Conservation (phyloP, 208 protist genomes). For the Leishmania aethiopica region DNA sequence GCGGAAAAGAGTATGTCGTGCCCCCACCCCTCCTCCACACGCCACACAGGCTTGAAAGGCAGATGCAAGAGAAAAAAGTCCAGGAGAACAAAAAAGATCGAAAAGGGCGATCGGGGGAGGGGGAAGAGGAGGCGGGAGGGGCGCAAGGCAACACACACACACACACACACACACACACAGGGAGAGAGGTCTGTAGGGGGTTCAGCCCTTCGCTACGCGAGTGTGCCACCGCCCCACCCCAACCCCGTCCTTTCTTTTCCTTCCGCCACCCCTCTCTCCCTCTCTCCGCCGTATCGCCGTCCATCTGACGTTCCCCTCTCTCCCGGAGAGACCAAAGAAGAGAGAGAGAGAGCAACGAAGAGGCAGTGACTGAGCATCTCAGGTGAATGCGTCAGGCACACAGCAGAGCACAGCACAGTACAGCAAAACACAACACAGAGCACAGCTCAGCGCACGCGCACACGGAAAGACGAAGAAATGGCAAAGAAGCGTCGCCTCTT, state of each 20-base stretch:
- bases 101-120: neutral
- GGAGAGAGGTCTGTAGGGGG: neutral
- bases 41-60: neutral
- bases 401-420: neutral
- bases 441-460: neutral
- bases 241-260: too few relatives aligned
- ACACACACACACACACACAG: neutral
- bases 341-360: neutral
- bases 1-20: neutral
- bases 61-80: neutral
- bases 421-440: neutral
- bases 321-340: neutral
- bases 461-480: neutral
- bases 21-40: too few relatives aligned
- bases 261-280: neutral
- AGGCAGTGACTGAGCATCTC: neutral
- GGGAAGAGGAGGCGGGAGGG: too few relatives aligned
- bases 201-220: neutral
- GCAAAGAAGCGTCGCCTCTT: neutral
- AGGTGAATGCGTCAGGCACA: neutral
- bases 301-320: neutral
- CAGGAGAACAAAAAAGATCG: neutral
- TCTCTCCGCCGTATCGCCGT: neutral
- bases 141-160: neutral
- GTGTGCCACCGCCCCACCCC: neutral